Conservation (phyloP, 192 early-diverging fungal genomes). For the Coemansia biformis region DNA sequence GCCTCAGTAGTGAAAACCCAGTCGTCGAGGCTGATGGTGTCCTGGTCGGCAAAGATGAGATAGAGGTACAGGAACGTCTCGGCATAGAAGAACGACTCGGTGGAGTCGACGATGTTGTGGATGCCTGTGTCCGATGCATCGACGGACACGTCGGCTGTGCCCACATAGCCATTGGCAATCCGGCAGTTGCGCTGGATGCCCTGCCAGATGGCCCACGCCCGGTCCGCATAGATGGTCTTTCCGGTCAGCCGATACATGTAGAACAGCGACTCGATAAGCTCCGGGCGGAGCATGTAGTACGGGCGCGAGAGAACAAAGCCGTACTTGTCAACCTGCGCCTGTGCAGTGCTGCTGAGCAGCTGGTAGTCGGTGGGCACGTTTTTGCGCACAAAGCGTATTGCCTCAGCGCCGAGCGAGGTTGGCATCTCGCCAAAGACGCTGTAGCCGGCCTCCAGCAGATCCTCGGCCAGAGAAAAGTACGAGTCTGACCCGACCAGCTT, state of each 20-base stretch:
- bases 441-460: too few species aligned
- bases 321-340: too few species aligned
- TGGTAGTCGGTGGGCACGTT: too few species aligned
- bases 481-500: too few species aligned
- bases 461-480: too few species aligned
- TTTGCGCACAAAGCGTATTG: too few species aligned
- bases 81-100: constrained; percentile 78
- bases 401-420: too few species aligned
- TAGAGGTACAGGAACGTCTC: constrained; percentile 94
- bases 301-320: too few species aligned
- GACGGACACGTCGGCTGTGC: constrained; percentile 42
- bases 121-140: constrained; percentile 27
- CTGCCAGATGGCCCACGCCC: constrained; percentile 66
- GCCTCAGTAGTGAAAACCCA: constrained; percentile 97
- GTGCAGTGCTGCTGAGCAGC: too few species aligned
- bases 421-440: too few species aligned
- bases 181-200: constrained; percentile 66
- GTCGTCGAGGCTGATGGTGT: constrained; percentile 64
- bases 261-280: too few species aligned
- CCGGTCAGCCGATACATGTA: constrained; percentile 70
- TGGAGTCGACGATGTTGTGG: constrained; percentile 31
- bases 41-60: constrained; percentile 70
- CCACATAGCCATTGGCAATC: constrained; percentile 60
- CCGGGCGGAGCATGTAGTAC: too few species aligned
- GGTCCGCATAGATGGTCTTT: constrained; percentile 58